Base-by-base conservation (phyloP, 371 early-diverging fungal species). In the Zychaea mexicana region DNA sequence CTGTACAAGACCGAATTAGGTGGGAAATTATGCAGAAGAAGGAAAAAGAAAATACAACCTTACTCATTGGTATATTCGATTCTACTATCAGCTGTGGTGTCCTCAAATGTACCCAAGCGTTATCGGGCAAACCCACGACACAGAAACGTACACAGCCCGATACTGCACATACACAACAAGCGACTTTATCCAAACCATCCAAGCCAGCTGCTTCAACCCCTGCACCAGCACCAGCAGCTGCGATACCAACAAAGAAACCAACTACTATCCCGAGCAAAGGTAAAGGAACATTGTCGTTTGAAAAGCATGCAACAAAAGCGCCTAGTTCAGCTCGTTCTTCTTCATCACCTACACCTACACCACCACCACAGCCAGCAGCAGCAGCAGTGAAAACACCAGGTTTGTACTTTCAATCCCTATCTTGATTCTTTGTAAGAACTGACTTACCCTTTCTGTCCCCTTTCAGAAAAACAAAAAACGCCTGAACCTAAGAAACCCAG, bases 1-100 rank as follows among this genome's bases (percentile, higher is more conserved):
- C 75, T 28, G 69, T 77, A 52, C 76, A 73, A 52, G 74, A 77
- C 54, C 74, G 77, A 66, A 63, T 52, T 10, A 52, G 61, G 61
- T 65, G 58, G 42, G 45, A 24, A 33, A n/a, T 56, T 12, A 32
- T 5, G 9, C 1, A 31, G 55, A 32, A 21, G 2, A 32, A 38
- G 31, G 17, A 38, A 19, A 13, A 24, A 32, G 24, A 17, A 26
- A 52, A 38, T 8, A 31, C 22, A 33, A 38, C 2, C 17, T 13
- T 30, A 2, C 7, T 60, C 28, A 8, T 46, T 60, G 5, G 5
- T 33, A 8, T 33, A 33, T 33, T 12, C 12, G 5, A 12, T 33
- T 33, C 12, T 33, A 33, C 12, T 33, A 8, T 42, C 15, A 47
- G 54, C 52, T 38, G 32, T 21, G 52, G 38, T 13, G 45, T 19